phyloP scores from a whole-genome alignment of 768 basidiomycete species.

The Cubamyces sp. region DNA sequence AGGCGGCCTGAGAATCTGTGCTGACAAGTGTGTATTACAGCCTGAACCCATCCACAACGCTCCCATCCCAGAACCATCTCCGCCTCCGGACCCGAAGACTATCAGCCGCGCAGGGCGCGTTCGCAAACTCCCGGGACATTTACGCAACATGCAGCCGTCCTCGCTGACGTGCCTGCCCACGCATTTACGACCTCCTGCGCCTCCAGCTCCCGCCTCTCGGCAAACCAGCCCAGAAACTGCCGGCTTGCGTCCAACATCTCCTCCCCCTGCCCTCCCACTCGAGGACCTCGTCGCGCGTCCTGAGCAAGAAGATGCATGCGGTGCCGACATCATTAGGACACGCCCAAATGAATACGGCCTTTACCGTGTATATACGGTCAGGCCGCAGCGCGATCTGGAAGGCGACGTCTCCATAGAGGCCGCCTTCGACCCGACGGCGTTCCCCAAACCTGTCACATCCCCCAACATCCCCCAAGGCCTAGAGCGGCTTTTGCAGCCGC shows the following conservation, averaged over 20 bases:
- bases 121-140: conserved; percentile 1
- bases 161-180: background rate
- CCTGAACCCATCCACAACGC: no score
- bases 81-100: background rate
- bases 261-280: background rate
- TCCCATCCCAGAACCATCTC: background rate
- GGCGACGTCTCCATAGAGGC: background rate
- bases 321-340: background rate
- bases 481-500: no score
- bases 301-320: no score
- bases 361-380: background rate
- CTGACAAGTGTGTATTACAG: no score
- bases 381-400: background rate
- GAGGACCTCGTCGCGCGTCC: no score
- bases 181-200: background rate
- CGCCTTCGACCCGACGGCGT: background rate
- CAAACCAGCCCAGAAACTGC: no score
- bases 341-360: background rate
- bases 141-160: conserved; percentile 5
- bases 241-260: no score
- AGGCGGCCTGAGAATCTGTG: no score
- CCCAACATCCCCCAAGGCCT: no score
- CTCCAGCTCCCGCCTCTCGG: no score
- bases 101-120: background rate
- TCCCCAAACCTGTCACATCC: background rate